phyloP scores from a whole-genome alignment of 192 early-diverging fungal species.

The Backusella australiensis region DNA sequence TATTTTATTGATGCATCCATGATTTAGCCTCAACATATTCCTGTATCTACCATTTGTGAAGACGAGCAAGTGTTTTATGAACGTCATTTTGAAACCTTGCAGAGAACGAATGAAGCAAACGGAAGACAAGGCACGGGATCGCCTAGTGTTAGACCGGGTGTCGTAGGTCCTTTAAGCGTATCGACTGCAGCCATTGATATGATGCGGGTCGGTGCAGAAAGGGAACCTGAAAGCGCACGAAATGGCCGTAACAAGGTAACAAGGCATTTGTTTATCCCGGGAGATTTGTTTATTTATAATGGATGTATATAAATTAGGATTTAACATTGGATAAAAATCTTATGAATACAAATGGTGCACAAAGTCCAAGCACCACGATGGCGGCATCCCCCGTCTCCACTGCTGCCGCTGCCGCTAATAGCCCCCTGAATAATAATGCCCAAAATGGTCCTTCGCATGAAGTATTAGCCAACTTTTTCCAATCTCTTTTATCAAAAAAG shows the following conservation, averaged over 20 bases:
- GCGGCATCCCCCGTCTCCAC: background rate
- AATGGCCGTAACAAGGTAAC: slow-evolving; percentile 1
- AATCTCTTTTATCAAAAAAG: slow-evolving; percentile 73
- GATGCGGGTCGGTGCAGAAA: slow-evolving; percentile 27
- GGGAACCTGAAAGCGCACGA: slow-evolving; percentile 31
- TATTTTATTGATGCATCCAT: background rate
- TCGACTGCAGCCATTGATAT: slow-evolving; percentile 25
- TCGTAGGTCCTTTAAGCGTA: slow-evolving; percentile 51
- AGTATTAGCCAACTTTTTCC: slow-evolving; percentile 88
- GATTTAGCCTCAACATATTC: slow-evolving; percentile 55
- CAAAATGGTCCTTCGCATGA: slow-evolving; percentile 51
- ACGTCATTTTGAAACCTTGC: slow-evolving; percentile 69
- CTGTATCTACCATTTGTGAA: slow-evolving; percentile 71
- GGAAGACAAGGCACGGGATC: slow-evolving; percentile 35
- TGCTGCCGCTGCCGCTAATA: background rate
- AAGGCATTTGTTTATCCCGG: background rate
- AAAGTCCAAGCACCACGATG: background rate
- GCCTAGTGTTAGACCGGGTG: slow-evolving; percentile 37
- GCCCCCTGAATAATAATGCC: background rate
- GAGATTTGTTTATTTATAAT: background rate
- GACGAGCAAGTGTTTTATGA: slow-evolving; percentile 90
- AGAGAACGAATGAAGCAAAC: slow-evolving; percentile 54
- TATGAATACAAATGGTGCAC: background rate
- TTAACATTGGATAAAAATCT: slow-evolving; percentile 1
- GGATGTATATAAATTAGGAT: background rate